These are phyloP conservation scores for Actinomortierella ambigua DNA, from an alignment of 371 early-diverging fungal genomes.

Conservation along the genomic window DNA sequence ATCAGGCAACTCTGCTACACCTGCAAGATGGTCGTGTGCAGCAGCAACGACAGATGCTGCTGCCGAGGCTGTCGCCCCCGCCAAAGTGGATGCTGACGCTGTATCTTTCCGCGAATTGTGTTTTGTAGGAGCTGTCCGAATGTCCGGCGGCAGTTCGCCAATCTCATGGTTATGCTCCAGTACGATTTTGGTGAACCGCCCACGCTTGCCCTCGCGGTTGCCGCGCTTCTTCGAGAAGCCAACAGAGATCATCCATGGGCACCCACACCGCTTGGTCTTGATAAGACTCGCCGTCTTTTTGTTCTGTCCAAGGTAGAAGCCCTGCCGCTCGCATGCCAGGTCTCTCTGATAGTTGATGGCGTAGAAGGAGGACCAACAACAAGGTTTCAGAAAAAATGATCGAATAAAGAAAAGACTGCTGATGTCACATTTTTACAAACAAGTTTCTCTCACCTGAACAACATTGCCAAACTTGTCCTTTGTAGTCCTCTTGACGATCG, in stretches of 20 bases:
- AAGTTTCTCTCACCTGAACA: conserved; percentile 23
- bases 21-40: too few relatives aligned
- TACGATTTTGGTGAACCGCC: conserved; percentile 36
- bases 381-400: too few relatives aligned
- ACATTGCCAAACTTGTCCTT: conserved; percentile 40
- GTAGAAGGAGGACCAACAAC: neutral
- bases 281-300: conserved; percentile 20
- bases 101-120: too few relatives aligned
- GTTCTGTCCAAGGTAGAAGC: conserved; percentile 21
- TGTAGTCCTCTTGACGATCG: conserved; percentile 40
- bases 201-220: conserved; percentile 44
- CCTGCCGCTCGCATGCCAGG: conserved; percentile 44
- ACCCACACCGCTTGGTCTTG: conserved; percentile 42
- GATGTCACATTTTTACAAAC: too few relatives aligned
- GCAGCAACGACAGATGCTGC: too few relatives aligned
- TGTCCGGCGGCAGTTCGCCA: too few relatives aligned
- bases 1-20: too few relatives aligned
- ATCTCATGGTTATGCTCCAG: conserved; percentile 32
- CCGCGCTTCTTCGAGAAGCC: conserved; percentile 46
- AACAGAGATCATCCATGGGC: conserved; percentile 47
- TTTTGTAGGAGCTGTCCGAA: too few relatives aligned
- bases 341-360: conserved; percentile 25
- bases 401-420: too few relatives aligned
- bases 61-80: too few relatives aligned
- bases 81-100: too few relatives aligned